Percentiles rank a stretch among this genome's conserved stretches.
Evolutionary conservation across 1,284 basidiomycete genomes (phyloP).

Genomic region (Melampsora americana): DNA sequence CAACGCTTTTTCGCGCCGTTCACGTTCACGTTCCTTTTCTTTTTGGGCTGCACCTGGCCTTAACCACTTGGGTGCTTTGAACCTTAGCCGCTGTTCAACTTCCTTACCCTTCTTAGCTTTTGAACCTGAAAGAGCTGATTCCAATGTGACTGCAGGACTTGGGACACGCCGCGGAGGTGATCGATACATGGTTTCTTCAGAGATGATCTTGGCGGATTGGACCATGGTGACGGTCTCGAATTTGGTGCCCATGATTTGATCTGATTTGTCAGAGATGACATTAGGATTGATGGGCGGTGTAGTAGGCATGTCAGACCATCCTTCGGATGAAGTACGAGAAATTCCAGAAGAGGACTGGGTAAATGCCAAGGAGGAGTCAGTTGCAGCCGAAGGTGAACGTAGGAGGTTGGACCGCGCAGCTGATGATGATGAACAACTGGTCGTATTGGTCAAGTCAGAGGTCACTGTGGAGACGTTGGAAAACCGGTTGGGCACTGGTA

Average conservation of each 20-base stretch:
- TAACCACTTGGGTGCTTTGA: conserved; percentile 44
- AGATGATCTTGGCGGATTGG: conserved; percentile 38
- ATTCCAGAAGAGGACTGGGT: conserved; percentile 40
- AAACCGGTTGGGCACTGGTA: conserved; percentile 6
- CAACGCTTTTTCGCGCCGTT: conserved; percentile 37
- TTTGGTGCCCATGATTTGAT: not conserved
- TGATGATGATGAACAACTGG: conserved; percentile 27
- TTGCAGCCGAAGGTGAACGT: conserved; percentile 33
- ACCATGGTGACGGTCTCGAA: conserved; percentile 25
- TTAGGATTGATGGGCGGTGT: conserved; percentile 26
- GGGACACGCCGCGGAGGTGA: conserved; percentile 12
- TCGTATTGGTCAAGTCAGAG: conserved; percentile 8
- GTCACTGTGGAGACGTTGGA: conserved; percentile 12
- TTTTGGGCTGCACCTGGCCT: conserved; percentile 37
- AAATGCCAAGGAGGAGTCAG: conserved; percentile 36
- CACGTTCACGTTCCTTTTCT: conserved; percentile 38
- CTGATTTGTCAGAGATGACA: conserved; percentile 12
- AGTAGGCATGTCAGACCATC: conserved; percentile 43
- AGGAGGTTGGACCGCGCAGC: conserved; percentile 12
- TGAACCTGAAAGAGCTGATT: conserved; percentile 44
- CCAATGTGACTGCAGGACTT: conserved; percentile 8
- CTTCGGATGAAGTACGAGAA: conserved; percentile 43
- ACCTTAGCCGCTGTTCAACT: conserved; percentile 41
- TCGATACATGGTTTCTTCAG: conserved; percentile 45
- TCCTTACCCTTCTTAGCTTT: conserved; percentile 45